Percentiles rank a stretch among this genome's conserved stretches.
Evolutionary conservation across 192 early-diverging fungal species (phyloP).

Genomic region (Rhizophagus prolifer): DNA sequence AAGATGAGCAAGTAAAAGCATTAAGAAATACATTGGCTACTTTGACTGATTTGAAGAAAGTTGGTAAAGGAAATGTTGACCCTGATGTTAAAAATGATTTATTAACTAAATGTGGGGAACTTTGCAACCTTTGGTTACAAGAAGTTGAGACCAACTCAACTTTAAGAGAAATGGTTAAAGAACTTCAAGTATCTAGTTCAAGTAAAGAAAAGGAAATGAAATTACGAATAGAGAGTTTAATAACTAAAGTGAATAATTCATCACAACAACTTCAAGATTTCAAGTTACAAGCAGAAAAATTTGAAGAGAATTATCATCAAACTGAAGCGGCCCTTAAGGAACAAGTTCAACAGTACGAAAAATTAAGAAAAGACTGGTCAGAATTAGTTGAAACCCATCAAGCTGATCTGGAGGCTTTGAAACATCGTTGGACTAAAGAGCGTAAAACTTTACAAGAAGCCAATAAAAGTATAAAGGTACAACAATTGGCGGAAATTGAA

Average conservation of each 20-base stretch:
- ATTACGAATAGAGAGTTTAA: slow-evolving; percentile 1
- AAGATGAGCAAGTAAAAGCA: neutral
- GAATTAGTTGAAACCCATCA: neutral
- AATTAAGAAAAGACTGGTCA: neutral
- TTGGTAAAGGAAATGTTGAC: neutral
- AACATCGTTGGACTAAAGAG: slow-evolving; percentile 13
- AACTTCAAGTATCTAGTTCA: neutral
- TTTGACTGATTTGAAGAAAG: neutral
- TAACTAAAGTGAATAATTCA: neutral
- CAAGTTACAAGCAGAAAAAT: slow-evolving; percentile 5
- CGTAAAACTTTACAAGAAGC: slow-evolving; percentile 5
- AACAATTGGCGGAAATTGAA: neutral
- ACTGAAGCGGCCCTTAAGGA: neutral
- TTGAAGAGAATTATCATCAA: neutral
- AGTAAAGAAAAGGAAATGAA: slow-evolving; percentile 2
- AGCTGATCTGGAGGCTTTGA: slow-evolving; percentile 10
- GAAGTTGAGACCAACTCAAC: slow-evolving; percentile 1
- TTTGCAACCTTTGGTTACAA: slow-evolving; percentile 10
- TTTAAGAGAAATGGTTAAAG: neutral
- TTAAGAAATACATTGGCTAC: neutral
- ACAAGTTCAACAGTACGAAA: neutral
- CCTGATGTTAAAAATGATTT: neutral
- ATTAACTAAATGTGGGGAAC: neutral
- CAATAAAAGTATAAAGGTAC: slow-evolving; percentile 3
- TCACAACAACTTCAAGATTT: slow-evolving; percentile 5